Evolutionary conservation across 768 basidiomycete genomes (phyloP).

Genomic region (Saitozyma podzolica): DNA sequence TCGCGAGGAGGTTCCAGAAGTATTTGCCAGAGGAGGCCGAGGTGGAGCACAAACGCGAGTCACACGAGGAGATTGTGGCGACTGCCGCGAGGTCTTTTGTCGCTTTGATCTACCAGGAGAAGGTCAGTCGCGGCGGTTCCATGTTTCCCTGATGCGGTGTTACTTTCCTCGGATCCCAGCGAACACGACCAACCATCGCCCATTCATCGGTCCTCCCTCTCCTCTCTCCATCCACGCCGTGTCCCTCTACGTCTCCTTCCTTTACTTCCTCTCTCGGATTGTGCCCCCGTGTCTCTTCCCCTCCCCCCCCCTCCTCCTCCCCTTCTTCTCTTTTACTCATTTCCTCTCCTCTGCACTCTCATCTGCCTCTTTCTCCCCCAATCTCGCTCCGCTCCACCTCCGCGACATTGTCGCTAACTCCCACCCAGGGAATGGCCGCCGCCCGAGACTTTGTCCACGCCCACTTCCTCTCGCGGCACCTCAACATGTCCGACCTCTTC

Average conservation of each 20-base stretch:
- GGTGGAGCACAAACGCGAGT: constrained; percentile 7
- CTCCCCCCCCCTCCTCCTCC: no score
- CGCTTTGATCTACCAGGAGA: constrained; percentile 82
- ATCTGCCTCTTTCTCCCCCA: no score
- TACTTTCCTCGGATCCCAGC: no score
- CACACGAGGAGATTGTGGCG: constrained; percentile 74
- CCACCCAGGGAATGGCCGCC: constrained; percentile 60
- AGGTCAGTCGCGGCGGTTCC: constrained; percentile 56
- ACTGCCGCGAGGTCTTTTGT: constrained; percentile 82
- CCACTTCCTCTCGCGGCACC: constrained; percentile 80
- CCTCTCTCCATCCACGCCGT: neutral
- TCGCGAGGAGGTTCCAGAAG: constrained; percentile 23
- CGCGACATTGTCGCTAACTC: no score
- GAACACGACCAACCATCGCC: no score
- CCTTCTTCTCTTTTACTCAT: no score
- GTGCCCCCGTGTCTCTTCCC: no score
- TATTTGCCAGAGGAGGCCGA: neutral
- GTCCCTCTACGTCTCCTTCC: no score
- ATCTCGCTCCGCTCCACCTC: no score
- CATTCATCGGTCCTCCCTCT: neutral
- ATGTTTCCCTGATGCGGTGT: no score
- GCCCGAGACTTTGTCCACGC: constrained; percentile 87
- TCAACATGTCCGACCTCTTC: constrained; percentile 75
- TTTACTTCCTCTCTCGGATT: no score
- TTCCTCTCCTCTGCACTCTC: no score